A percentile compares a stretch with the other conserved stretches of the same genome.
These are phyloP conservation scores for Gilbertella persicaria DNA, from an alignment of 371 early-diverging fungal species.

Conservation along the genomic window DNA sequence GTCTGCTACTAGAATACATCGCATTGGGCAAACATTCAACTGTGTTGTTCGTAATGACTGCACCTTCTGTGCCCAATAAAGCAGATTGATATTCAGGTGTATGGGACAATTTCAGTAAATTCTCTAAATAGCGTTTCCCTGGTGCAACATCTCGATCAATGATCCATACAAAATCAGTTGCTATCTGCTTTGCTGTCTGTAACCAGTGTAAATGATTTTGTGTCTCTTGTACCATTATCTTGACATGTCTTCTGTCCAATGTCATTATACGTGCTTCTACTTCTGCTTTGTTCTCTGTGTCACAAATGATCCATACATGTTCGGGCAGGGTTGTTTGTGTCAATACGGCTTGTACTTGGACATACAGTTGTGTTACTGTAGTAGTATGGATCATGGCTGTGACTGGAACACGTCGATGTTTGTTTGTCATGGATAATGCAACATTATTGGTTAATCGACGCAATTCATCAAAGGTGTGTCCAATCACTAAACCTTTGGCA, in stretches of 20 bases:
- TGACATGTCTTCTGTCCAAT: conserved; percentile 28
- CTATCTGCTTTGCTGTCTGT: conserved; percentile 34
- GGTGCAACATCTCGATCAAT: conserved; percentile 51
- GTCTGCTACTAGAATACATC: conserved; percentile 7
- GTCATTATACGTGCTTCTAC: conserved; percentile 29
- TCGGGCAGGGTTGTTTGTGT: conserved; percentile 54
- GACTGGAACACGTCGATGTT: conserved; percentile 37
- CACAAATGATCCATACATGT: conserved; percentile 52
- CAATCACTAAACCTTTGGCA: conserved; percentile 1
- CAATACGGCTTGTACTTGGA: conserved; percentile 51
- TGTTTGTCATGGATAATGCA: conserved; percentile 2
- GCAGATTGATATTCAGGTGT: conserved; percentile 48
- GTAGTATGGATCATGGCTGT: conserved; percentile 50
- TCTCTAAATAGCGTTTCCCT: conserved; percentile 48
- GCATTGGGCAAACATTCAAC: conserved; percentile 21
- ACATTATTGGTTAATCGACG: conserved; percentile 14
- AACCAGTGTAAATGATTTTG: conserved; percentile 34
- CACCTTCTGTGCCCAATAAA: conserved; percentile 51
- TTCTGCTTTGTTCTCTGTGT: conserved; percentile 13
- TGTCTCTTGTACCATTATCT: conserved; percentile 28
- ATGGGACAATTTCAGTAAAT: conserved; percentile 40
- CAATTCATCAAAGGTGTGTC: conserved; percentile 31
- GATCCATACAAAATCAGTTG: conserved; percentile 52
- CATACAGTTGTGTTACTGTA: conserved; percentile 27
- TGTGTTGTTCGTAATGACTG: conserved; percentile 9